Conservation (phyloP, 1,284 basidiomycete genomes). For the Moesziomyces antarcticus region DNA sequence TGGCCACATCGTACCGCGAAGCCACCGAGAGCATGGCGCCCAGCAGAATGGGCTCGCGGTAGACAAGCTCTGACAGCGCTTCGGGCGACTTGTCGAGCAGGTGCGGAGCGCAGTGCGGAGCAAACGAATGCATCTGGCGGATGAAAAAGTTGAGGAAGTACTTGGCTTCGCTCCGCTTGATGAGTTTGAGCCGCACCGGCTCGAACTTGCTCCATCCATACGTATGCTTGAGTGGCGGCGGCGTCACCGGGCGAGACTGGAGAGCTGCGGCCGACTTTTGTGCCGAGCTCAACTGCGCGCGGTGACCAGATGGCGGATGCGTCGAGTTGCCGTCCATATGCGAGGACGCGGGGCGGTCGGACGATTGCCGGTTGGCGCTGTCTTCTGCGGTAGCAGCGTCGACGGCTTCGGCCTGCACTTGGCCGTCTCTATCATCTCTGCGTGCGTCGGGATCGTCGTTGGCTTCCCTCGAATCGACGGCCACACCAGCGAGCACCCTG, state of each 20-base stretch:
- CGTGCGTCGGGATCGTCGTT: conserved; percentile 9
- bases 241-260: conserved; percentile 32
- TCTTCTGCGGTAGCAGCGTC: background rate
- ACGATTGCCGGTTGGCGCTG: conserved; percentile 4
- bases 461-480: conserved; percentile 31
- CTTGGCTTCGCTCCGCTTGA: conserved; percentile 46
- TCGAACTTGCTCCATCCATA: conserved; percentile 55
- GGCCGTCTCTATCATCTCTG: conserved; percentile 1
- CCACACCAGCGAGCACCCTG: conserved; percentile 47
- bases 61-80: conserved; percentile 50
- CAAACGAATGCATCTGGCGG: conserved; percentile 50
- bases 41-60: conserved; percentile 47
- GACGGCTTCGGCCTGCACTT: background rate
- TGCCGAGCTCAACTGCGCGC: conserved; percentile 5
- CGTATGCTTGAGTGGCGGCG: conserved; percentile 47
- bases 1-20: conserved; percentile 48
- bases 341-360: conserved; percentile 10
- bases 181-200: conserved; percentile 49
- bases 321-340: conserved; percentile 2
- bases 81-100: conserved; percentile 47
- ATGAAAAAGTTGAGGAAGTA: conserved; percentile 55
- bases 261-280: conserved; percentile 31
- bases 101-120: conserved; percentile 50
- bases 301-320: conserved; percentile 10
- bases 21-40: conserved; percentile 55